Percentiles rank a stretch among this genome's conserved stretches.
Conservation (phyloP, 2,329 filamentous ascomycete genomes). For the Phaeoacremonium minimum region DNA sequence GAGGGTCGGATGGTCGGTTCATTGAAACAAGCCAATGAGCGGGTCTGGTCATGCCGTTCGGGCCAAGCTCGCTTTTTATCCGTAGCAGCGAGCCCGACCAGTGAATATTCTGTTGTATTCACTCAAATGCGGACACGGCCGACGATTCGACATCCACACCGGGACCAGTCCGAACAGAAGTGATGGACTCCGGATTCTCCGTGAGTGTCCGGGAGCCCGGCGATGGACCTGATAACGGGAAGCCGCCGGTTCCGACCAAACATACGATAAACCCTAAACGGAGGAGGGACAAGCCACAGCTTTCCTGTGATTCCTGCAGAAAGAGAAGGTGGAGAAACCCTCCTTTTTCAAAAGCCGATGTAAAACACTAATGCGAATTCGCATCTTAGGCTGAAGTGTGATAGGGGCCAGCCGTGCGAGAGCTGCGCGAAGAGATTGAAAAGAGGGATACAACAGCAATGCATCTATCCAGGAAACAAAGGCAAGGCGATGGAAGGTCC, state of each 20-base stretch:
- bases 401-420: background rate
- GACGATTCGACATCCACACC: no score
- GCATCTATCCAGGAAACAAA: background rate
- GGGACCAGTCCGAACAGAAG: no score
- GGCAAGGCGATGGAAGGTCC: background rate
- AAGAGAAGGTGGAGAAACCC: no score
- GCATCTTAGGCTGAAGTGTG: no score
- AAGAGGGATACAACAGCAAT: background rate
- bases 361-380: no score
- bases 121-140: no score
- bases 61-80: no score
- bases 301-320: background rate
- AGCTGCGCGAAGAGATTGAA: background rate
- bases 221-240: background rate
- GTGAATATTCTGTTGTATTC: no score
- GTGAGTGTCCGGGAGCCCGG: background rate
- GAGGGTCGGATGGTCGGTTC: background rate
- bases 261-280: background rate
- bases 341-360: no score
- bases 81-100: no score
- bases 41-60: no score
- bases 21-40: no score
- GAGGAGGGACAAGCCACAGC: background rate
- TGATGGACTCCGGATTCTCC: background rate
- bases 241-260: background rate